phyloP scores from a whole-genome alignment of 495 filamentous ascomycete genomes.

The Xylaria bambusicola region DNA sequence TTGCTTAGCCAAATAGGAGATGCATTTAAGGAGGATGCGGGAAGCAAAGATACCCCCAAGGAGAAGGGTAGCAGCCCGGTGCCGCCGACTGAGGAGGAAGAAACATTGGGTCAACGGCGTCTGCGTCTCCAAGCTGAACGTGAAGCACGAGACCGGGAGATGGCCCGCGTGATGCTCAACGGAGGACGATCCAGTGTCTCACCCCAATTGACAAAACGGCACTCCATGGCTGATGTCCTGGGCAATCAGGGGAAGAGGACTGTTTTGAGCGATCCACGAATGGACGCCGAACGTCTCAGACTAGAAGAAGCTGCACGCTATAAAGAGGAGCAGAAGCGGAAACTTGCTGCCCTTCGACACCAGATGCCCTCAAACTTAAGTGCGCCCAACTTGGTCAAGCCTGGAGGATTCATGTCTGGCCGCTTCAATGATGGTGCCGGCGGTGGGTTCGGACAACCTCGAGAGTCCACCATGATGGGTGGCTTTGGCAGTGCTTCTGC shows the following conservation, averaged over 20 bases:
- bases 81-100: constrained; percentile 62
- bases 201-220: constrained; percentile 28
- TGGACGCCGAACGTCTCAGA: constrained; percentile 25
- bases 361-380: constrained; percentile 43
- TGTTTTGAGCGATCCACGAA: constrained; percentile 25
- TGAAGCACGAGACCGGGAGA: constrained; percentile 54
- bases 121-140: constrained; percentile 75
- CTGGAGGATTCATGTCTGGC: constrained; percentile 53
- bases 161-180: constrained; percentile 22
- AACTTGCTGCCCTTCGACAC: constrained; percentile 42
- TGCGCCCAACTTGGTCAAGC: constrained; percentile 32
- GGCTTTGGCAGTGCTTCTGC: constrained; percentile 20
- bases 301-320: constrained; percentile 38
- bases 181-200: constrained; percentile 12
- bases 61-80: constrained; percentile 36
- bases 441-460: constrained; percentile 33
- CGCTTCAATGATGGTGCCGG: constrained; percentile 54
- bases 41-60: constrained; percentile 29
- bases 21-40: constrained; percentile 40
- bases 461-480: constrained; percentile 23
- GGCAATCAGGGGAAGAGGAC: constrained; percentile 21
- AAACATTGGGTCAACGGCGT: constrained; percentile 86
- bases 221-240: constrained; percentile 33
- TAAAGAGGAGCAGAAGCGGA: constrained; percentile 37
- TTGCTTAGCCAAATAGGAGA: constrained; percentile 71